Conservation (phyloP, 192 early-diverging fungal genomes). For the Mortierella claussenii region DNA sequence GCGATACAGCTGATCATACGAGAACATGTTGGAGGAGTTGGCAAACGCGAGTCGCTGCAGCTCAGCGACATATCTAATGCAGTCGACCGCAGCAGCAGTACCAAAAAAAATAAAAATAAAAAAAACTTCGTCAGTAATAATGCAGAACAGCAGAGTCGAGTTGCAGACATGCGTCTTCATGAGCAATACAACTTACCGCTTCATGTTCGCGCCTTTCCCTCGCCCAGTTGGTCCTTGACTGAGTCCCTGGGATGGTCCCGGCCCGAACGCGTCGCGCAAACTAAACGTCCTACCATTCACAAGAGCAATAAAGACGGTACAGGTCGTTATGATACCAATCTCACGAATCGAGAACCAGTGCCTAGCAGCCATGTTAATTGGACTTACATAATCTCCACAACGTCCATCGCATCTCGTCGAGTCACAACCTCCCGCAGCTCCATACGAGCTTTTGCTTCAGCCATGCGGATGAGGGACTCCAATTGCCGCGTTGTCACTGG, state of each 20-base stretch:
- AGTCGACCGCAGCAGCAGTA: background rate
- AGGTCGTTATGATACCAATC: too few species aligned
- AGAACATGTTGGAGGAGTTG: constrained; percentile 75
- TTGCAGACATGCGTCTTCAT: too few species aligned
- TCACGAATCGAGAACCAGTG: too few species aligned
- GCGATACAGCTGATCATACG: constrained; percentile 69
- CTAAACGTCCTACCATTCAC: constrained; percentile 41
- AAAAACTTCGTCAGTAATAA: too few species aligned
- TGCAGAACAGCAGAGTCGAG: too few species aligned
- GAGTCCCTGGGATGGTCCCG: background rate
- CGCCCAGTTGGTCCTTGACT: constrained; percentile 21
- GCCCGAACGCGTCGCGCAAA: constrained; percentile 18
- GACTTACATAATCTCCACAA: constrained; percentile 85
- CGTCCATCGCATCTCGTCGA: constrained; percentile 76
- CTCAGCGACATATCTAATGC: constrained; percentile 65
- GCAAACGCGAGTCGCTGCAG: constrained; percentile 66
- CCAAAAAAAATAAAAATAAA: constrained; percentile 1
- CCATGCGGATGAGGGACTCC: constrained; percentile 80
- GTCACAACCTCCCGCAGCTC: constrained; percentile 83
- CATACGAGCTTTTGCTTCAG: constrained; percentile 80
- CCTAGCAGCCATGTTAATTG: constrained; percentile 48
- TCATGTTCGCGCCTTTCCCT: constrained; percentile 26
- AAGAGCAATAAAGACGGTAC: constrained; percentile 25
- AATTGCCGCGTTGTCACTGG: constrained; percentile 87
- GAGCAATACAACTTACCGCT: constrained; percentile 10